Base-by-base conservation (phyloP, 768 basidiomycete species). In the Boletus barrowsii region DNA sequence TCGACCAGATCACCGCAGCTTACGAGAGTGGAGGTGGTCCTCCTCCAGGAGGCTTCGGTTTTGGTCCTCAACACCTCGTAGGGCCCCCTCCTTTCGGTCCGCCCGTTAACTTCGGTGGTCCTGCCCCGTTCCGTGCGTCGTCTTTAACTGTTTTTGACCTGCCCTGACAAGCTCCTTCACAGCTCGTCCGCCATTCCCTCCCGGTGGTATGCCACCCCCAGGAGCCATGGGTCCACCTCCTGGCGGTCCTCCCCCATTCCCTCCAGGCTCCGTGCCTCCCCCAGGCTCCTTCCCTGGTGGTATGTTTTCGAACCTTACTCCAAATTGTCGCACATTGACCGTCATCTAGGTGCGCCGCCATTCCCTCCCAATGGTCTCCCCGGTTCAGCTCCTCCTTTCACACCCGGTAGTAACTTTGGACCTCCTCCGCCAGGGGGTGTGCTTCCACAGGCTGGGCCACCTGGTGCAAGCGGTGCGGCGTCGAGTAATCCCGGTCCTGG, bases 1-100 rank as follows among this genome's bases (percentile, higher is more conserved):
- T 99, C 69, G 96, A 99, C 81, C 92, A 96, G 72, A 98, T 99
- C 72, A 95, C 93, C 36, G 86, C 89, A 20, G 86, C 90, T 24
- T 97, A 96, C 66, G 96, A 98, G 73, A 82, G 80, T 29, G 85
- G 89, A 41, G 86, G 86, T 48, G 89, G 89, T 3, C 91, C 90
- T 39, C 91, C 91, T 60, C 89, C 89, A 11, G 90, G 90, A 48
- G 90, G 91, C 4, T 93, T 92, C 58, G 88, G 88, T 9, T 91
- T 91, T 61, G 88, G 88, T 22, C 88, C 90, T 39, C 89, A 89
- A 56, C 88, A 90, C 70, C 76, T 91, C 47, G 81, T 79, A 48
- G 79, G 73, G 1, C 82, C 83, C 3, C 64, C 75, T 17, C 72
- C 83, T 10, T 82, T 79, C 48, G 78, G 75, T 15, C 79, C 76